phyloP scores from a whole-genome alignment of 2,329 filamentous ascomycete genomes.

The Dactylellina drechsleri region DNA sequence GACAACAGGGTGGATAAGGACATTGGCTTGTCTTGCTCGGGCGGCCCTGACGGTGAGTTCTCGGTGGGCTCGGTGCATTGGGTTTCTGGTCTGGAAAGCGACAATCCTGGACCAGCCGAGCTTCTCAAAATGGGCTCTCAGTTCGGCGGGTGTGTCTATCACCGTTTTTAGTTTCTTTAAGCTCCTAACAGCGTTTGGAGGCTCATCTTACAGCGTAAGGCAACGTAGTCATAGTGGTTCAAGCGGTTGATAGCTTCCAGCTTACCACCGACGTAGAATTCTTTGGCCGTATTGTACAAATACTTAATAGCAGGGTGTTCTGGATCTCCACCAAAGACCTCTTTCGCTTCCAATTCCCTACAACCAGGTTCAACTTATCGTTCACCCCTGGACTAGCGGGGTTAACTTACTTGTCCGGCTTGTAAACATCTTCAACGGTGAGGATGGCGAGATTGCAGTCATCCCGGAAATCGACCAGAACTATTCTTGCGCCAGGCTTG shows the following conservation, averaged over 20 bases:
- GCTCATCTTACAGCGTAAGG: conserved; percentile 70
- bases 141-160: conserved; percentile 59
- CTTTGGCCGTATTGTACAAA: conserved; percentile 80
- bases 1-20: conserved; percentile 98
- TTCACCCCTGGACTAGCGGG: neutral
- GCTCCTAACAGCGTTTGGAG: too few relatives aligned
- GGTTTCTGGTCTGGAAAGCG: conserved; percentile 98
- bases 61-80: conserved; percentile 98
- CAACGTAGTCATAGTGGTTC: conserved; percentile 99
- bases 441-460: conserved; percentile 96
- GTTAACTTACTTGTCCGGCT: conserved; percentile 82
- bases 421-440: conserved; percentile 94
- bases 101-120: conserved; percentile 98
- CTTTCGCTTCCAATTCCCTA: conserved; percentile 86
- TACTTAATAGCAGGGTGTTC: conserved; percentile 93
- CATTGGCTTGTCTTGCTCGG: conserved; percentile 94
- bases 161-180: too few relatives aligned
- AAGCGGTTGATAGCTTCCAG: conserved; percentile 93
- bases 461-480: conserved; percentile 93
- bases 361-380: conserved; percentile 1
- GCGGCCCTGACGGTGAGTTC: conserved; percentile 97
- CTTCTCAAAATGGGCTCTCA: conserved; percentile 98
- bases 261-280: conserved; percentile 96
- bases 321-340: conserved; percentile 92
- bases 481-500: conserved; percentile 82